phyloP scores from a whole-genome alignment of 257 asterid genomes.

The Parsonsia alboflavescens region DNA sequence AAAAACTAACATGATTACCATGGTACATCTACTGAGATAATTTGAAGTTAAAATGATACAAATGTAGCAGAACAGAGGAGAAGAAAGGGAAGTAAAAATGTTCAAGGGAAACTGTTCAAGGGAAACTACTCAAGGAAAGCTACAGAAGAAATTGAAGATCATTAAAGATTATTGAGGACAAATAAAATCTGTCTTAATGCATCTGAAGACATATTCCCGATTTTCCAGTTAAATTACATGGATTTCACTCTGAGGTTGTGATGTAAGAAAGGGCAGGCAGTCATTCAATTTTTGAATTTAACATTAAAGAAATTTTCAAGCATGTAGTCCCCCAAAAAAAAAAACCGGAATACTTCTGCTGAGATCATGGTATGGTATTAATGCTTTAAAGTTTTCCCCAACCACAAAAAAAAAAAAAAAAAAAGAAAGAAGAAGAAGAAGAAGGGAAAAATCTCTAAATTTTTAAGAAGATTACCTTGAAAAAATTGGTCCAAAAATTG shows the following conservation, averaged over 20 bases:
- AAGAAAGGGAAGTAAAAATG: not conserved
- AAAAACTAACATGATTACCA: not conserved
- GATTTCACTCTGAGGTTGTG: not conserved
- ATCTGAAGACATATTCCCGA: not conserved
- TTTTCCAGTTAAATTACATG: not conserved
- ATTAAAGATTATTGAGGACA: not conserved
- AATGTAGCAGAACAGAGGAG: not conserved
- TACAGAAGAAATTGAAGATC: not conserved
- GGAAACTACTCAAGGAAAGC: not conserved
- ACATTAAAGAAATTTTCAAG: not conserved
- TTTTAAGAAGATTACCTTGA: not conserved
- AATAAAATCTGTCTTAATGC: not conserved
- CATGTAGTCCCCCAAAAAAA: too few species aligned
- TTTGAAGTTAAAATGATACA: not conserved
- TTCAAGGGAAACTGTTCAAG: constrained; percentile 2
- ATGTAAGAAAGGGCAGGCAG: not conserved
- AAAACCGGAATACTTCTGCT: too few species aligned
- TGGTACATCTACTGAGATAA: not conserved
- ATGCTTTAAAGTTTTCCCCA: not conserved
- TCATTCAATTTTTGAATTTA: too few species aligned
- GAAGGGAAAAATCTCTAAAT: not conserved
- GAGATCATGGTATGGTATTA: not conserved
- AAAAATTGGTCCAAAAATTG: not conserved
- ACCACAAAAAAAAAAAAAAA: not conserved
- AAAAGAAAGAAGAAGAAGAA: too few species aligned